A percentile compares a stretch with the other conserved stretches of the same genome.
Conservation (phyloP, 495 filamentous ascomycete species). For the Endocarpon pusillum region DNA sequence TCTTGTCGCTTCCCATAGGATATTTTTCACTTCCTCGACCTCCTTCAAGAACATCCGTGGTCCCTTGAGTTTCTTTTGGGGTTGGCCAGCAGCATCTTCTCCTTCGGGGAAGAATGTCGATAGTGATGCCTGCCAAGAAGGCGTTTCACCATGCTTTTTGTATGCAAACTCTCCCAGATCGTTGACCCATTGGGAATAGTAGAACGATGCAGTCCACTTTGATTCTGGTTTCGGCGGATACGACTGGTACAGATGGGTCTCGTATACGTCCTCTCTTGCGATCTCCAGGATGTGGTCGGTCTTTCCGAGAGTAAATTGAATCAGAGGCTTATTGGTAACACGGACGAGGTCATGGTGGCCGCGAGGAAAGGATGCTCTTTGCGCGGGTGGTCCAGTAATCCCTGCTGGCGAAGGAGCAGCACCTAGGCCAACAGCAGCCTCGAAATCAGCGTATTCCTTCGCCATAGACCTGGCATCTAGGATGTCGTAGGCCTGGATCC, state of each 20-base stretch:
- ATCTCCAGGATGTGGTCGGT: slow-evolving; percentile 39
- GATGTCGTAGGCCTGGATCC: too few species aligned
- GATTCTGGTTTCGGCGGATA: slow-evolving; percentile 3
- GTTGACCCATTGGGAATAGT: slow-evolving; percentile 33
- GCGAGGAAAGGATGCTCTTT: too few species aligned
- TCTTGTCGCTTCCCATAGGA: slow-evolving; percentile 11
- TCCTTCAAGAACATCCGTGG: slow-evolving; percentile 20
- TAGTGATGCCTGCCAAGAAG: slow-evolving; percentile 24
- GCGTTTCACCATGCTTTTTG: slow-evolving; percentile 14
- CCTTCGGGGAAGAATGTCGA: slow-evolving; percentile 31
- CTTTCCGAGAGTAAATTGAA: slow-evolving; percentile 28
- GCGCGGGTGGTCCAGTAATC: too few species aligned
- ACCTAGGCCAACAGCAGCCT: too few species aligned
- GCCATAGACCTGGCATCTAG: too few species aligned
- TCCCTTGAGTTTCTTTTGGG: slow-evolving; percentile 7
- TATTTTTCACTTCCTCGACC: slow-evolving; percentile 15
- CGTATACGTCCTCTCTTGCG: slow-evolving; percentile 35
- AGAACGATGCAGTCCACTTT: slow-evolving; percentile 31
- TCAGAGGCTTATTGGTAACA: slow-evolving; percentile 32
- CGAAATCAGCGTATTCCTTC: slow-evolving; percentile 9
- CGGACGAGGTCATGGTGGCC: too few species aligned
- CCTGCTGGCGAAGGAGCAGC: too few species aligned
- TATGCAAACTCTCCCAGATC: slow-evolving; percentile 19
- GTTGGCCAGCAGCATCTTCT: not conserved
- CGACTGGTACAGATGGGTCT: slow-evolving; percentile 5